Evolutionary conservation across 1,284 basidiomycete genomes (phyloP), one percentile per base, ranked within the genome.

Genomic region (Ceratobasidium sp.): DNA sequence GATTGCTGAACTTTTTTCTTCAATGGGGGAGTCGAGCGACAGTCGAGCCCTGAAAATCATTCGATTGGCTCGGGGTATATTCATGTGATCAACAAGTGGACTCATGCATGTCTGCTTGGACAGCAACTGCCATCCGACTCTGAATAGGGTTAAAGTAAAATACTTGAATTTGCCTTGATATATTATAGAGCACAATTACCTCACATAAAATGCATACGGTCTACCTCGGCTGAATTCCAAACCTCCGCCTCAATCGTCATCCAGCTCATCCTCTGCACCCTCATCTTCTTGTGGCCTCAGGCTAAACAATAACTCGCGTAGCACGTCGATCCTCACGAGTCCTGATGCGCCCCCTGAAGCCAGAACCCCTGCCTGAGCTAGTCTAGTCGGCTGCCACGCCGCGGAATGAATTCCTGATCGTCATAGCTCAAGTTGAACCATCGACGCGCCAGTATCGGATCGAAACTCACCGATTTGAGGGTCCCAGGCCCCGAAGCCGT

Each of bases 311-410:
- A 86, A 78, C 13, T 92, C 92, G 74, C 83, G 78, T 20, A 94
- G 74, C 75, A 86, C 86, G 75, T 97, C 94, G 3, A 98, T 83
- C 53, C 95, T 81, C 74, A 91, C 94, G 17, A 97, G 78, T 0
- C 95, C 94, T n/a, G 87, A 87, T 1, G 86, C 92, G 3, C 89
- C 92, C 0, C 87, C 90, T 25, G 87, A 89, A 3, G 91, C 94
- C 25, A 96, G 78, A 74, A 94, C 76, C 0, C 86, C 84, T 0
- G 89, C 87, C 0, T 83, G 80, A 1, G 79, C 85, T 0, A 95
- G 79, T 0, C 92, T 86, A 1, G 83, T 86, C 42, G 81, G 84
- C 75, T 96, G 91, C 95, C 95, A 98, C 1, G 79, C 81, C 0
- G 90, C 88, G 1, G 88, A 84, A 60, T 92, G 87, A 1, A 96